phyloP scores from a whole-genome alignment of 1,284 basidiomycete species.

The Heterobasidion irregulare region DNA sequence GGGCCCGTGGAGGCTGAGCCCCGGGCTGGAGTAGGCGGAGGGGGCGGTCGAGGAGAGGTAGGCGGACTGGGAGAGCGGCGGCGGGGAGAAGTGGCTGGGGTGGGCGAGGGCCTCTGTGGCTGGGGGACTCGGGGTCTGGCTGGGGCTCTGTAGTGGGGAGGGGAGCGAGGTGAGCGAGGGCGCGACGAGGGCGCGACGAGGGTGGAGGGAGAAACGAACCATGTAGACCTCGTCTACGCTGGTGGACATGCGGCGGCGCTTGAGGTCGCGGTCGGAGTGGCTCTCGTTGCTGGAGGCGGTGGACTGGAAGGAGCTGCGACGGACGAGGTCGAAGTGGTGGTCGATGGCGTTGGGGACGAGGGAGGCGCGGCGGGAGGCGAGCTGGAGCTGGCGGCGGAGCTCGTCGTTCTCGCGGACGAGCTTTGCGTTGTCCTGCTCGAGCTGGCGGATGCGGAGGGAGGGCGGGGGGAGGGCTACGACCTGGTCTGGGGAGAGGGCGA shows the following conservation, averaged over 20 bases:
- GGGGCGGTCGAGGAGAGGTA: constrained; percentile 8
- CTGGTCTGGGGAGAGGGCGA: constrained; percentile 63
- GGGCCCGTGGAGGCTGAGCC: constrained; percentile 20
- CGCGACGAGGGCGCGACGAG: too few relatives aligned
- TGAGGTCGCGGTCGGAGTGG: constrained; percentile 51
- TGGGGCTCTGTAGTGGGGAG: constrained; percentile 26
- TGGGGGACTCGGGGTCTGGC: constrained; percentile 15
- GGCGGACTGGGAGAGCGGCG: constrained; percentile 7
- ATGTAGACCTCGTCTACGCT: constrained; percentile 49
- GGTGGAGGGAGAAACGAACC: constrained; percentile 23
- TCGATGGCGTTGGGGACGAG: constrained; percentile 8
- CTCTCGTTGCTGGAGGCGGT: constrained; percentile 3
- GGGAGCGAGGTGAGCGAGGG: background rate
- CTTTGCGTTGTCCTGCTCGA: constrained; percentile 65
- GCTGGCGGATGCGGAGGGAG: constrained; percentile 60
- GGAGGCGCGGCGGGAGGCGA: constrained; percentile 9
- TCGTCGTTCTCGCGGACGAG: constrained; percentile 65
- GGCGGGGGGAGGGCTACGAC: constrained; percentile 62
- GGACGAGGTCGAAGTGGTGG: constrained; percentile 16
- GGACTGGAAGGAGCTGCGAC: constrained; percentile 14
- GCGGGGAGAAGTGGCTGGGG: constrained; percentile 6
- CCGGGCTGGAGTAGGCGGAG: constrained; percentile 11
- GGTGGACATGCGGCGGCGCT: constrained; percentile 41
- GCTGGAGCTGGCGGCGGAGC: constrained; percentile 47
- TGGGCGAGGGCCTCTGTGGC: constrained; percentile 11